phyloP scores from a whole-genome alignment of 1,139 yeast genomes.

The Candida glucosophila region DNA sequence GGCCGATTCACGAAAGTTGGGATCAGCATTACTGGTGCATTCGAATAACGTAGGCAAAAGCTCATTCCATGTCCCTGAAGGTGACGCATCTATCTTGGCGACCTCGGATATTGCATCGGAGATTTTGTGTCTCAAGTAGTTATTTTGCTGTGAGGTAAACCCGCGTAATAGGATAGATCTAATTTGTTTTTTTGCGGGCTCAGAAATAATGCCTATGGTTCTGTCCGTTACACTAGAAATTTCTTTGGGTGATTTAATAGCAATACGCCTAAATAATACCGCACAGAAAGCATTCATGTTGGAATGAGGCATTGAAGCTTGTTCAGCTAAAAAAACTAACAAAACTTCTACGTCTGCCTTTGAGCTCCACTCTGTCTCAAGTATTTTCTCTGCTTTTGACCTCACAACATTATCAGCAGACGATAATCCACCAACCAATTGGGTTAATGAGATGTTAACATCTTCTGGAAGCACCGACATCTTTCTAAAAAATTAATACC shows the following conservation, averaged over 20 bases:
- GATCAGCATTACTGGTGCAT: constrained; percentile 53
- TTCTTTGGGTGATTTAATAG: constrained; percentile 66
- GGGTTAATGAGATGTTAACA: constrained; percentile 44
- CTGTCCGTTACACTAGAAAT: constrained; percentile 60
- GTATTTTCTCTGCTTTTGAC: constrained; percentile 64
- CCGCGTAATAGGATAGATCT: constrained; percentile 65
- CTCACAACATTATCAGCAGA: constrained; percentile 73
- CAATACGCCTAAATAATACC: constrained; percentile 80
- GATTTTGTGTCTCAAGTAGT: constrained; percentile 78
- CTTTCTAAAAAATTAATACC: no score
- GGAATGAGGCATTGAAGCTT: constrained; percentile 53
- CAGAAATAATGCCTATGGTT: constrained; percentile 63
- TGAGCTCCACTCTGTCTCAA: constrained; percentile 71
- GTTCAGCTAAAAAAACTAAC: constrained; percentile 75
- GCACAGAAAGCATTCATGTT: constrained; percentile 63
- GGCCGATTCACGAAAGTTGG: constrained; percentile 78
- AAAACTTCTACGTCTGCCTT: constrained; percentile 57
- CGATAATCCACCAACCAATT: constrained; percentile 59
- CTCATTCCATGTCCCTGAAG: constrained; percentile 63
- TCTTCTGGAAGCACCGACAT: constrained; percentile 62
- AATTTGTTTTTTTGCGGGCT: constrained; percentile 52
- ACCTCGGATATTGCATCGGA: constrained; percentile 93
- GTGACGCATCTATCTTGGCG: constrained; percentile 55
- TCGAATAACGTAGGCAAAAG: constrained; percentile 67
- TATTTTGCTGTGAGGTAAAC: constrained; percentile 53